phyloP scores from a whole-genome alignment of 2,329 filamentous ascomycete species.

The Xylaria polymorpha region DNA sequence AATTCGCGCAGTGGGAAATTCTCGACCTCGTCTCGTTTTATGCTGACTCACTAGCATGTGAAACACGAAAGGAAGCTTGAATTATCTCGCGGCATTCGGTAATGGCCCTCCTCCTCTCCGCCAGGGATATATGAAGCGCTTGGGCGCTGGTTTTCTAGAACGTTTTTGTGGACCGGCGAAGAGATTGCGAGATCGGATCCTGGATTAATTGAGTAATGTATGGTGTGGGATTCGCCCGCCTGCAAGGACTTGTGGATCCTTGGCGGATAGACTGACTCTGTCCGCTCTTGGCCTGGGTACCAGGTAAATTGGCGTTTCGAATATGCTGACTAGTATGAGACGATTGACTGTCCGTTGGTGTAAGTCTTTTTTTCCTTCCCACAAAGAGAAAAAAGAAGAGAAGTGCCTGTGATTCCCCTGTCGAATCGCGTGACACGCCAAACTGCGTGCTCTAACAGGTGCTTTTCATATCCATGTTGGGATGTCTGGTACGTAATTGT shows the following conservation, averaged over 20 bases:
- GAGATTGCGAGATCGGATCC: conserved; percentile 27
- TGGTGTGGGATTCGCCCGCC: conserved; percentile 21
- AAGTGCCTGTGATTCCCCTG: not conserved
- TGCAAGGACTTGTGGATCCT: conserved; percentile 12
- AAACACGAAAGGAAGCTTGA: not conserved
- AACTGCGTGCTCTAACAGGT: conserved; percentile 5
- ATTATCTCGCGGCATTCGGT: conserved; percentile 17
- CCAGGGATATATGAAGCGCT: not conserved
- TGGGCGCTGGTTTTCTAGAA: conserved; percentile 27
- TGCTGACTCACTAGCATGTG: conserved; percentile 12
- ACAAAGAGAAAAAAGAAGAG: conserved; percentile 1
- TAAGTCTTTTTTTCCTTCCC: not conserved
- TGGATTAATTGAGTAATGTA: conserved; percentile 24
- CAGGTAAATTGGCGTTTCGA: not conserved
- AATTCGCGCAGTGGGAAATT: conserved; percentile 4
- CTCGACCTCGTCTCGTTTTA: not conserved
- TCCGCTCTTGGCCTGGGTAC: not conserved
- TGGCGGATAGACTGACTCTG: not conserved
- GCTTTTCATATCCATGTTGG: not conserved
- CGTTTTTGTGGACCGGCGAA: conserved; percentile 21
- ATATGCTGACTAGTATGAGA: conserved; percentile 3
- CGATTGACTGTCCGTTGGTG: not conserved
- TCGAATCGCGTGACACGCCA: conserved; percentile 4
- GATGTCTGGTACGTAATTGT: conserved; percentile 23
- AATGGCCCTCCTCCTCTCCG: too few species aligned